Percentiles rank a stretch among this genome's conserved stretches.
Evolutionary conservation across 2,329 filamentous ascomycete species (phyloP).

Genomic region (Thielaviopsis populi): DNA sequence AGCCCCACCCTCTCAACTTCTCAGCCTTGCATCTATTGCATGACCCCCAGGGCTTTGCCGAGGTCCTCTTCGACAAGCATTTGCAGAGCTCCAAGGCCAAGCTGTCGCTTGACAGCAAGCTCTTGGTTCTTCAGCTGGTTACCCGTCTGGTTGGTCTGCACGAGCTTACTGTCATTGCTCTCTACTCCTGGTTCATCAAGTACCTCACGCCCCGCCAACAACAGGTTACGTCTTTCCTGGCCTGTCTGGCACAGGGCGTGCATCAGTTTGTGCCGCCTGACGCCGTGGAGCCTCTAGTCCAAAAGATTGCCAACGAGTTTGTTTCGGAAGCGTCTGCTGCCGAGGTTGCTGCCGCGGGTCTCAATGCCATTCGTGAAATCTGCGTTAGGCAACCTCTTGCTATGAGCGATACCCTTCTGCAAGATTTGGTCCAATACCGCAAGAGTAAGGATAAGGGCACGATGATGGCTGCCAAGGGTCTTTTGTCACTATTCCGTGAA

Average conservation of each 20-base stretch:
- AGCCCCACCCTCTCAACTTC: slow-evolving; percentile 84
- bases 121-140: slow-evolving; percentile 80
- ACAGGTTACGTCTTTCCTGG: slow-evolving; percentile 83
- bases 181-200: slow-evolving; percentile 96
- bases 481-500: slow-evolving; percentile 81
- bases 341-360: slow-evolving; percentile 79
- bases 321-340: slow-evolving; percentile 85
- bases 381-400: slow-evolving; percentile 86
- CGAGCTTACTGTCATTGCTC: slow-evolving; percentile 72
- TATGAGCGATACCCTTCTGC: slow-evolving; percentile 88
- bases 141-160: slow-evolving; percentile 84
- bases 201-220: slow-evolving; percentile 77
- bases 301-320: slow-evolving; percentile 97
- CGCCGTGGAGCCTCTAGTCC: slow-evolving; percentile 72
- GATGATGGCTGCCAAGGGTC: slow-evolving; percentile 94
- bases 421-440: slow-evolving; percentile 88
- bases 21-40: slow-evolving; percentile 87
- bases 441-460: slow-evolving; percentile 97
- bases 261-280: slow-evolving; percentile 88
- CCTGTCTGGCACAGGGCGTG: slow-evolving; percentile 79
- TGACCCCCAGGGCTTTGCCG: slow-evolving; percentile 87
- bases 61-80: slow-evolving; percentile 79
- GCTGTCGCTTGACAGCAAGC: slow-evolving; percentile 73
- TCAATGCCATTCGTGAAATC: slow-evolving; percentile 90
- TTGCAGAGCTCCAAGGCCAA: slow-evolving; percentile 75